These are phyloP conservation scores for Fraxinus nigra DNA, from an alignment of 305 asterid species.

Conservation along the genomic window DNA sequence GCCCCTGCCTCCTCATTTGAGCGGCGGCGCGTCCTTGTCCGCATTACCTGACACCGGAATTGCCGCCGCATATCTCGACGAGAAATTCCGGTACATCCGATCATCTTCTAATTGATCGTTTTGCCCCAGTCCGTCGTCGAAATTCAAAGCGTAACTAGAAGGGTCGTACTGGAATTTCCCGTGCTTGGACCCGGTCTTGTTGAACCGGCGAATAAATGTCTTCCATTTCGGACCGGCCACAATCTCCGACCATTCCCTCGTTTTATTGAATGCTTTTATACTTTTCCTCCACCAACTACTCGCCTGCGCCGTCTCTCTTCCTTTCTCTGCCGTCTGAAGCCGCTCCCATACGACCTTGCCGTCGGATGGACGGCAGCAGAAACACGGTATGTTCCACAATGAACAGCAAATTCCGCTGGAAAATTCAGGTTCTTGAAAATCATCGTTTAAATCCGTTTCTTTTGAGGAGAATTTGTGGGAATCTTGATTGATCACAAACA, in stretches of 20 bases:
- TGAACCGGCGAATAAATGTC: slow-evolving; percentile 41
- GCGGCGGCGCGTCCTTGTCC: too few relatives aligned
- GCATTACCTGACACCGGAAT: too few relatives aligned
- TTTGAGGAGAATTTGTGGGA: neutral
- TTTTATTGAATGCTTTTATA: slow-evolving; percentile 28
- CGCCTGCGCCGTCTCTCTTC: slow-evolving; percentile 12
- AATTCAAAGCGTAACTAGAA: slow-evolving; percentile 42
- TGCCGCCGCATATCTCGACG: slow-evolving; percentile 22
- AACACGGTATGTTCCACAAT: slow-evolving; percentile 25
- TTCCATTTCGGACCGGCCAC: slow-evolving; percentile 54
- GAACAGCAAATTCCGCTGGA: neutral
- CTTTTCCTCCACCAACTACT: slow-evolving; percentile 28
- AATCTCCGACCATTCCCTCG: slow-evolving; percentile 45
- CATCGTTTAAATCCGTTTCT: neutral
- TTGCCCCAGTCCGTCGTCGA: slow-evolving; percentile 37
- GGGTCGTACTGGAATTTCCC: slow-evolving; percentile 37
- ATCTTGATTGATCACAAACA: neutral
- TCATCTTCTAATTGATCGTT: slow-evolving; percentile 30
- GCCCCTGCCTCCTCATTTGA: too few relatives aligned
- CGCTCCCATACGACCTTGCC: slow-evolving; percentile 26
- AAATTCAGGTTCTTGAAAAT: neutral
- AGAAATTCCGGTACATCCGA: slow-evolving; percentile 34
- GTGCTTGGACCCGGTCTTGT: slow-evolving; percentile 22
- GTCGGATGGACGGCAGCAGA: slow-evolving; percentile 11
- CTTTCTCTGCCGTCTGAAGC: slow-evolving; percentile 17